Evolutionary conservation across 2,329 filamentous ascomycete genomes (phyloP).

Genomic region (Botryotinia globosa): DNA sequence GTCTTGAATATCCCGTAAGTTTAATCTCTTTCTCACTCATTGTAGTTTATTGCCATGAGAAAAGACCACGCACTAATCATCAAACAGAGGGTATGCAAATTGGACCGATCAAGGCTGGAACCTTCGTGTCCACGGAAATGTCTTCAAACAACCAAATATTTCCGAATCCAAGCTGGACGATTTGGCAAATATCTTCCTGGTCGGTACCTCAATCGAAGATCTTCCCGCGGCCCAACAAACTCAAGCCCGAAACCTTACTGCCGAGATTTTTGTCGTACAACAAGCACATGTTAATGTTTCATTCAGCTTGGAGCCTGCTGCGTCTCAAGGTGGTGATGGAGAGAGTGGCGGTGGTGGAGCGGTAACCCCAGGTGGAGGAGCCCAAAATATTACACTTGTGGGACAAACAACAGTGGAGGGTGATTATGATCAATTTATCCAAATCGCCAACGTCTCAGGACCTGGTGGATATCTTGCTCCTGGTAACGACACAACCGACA

Average conservation of each 20-base stretch:
- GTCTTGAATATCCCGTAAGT: slow-evolving; percentile 65
- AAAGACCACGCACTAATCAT: not conserved
- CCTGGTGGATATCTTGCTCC: slow-evolving; percentile 50
- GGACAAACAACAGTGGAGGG: slow-evolving; percentile 64
- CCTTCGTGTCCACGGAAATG: slow-evolving; percentile 72
- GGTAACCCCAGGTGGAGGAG: slow-evolving; percentile 54
- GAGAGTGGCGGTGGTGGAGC: slow-evolving; percentile 49
- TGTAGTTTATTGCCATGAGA: not conserved
- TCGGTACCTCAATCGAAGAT: slow-evolving; percentile 59
- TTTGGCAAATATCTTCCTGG: slow-evolving; percentile 67
- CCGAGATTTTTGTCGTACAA: slow-evolving; percentile 72
- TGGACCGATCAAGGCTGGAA: slow-evolving; percentile 78
- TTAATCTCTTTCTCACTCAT: no score
- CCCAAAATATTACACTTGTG: slow-evolving; percentile 61
- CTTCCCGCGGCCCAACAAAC: slow-evolving; percentile 58
- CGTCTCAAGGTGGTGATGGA: slow-evolving; percentile 50
- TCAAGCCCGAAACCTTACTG: slow-evolving; percentile 71
- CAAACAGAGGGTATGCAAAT: slow-evolving; percentile 61
- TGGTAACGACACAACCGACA: slow-evolving; percentile 61
- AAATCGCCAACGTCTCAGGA: slow-evolving; percentile 57
- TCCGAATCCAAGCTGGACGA: slow-evolving; percentile 62
- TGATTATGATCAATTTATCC: slow-evolving; percentile 71
- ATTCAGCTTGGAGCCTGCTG: slow-evolving; percentile 59
- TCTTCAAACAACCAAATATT: slow-evolving; percentile 76
- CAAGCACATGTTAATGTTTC: slow-evolving; percentile 62